Evolutionary conservation across 805 yeast genomes (phyloP), one percentile per base, ranked within the genome.

Genomic region (Komagataella ulmi): DNA sequence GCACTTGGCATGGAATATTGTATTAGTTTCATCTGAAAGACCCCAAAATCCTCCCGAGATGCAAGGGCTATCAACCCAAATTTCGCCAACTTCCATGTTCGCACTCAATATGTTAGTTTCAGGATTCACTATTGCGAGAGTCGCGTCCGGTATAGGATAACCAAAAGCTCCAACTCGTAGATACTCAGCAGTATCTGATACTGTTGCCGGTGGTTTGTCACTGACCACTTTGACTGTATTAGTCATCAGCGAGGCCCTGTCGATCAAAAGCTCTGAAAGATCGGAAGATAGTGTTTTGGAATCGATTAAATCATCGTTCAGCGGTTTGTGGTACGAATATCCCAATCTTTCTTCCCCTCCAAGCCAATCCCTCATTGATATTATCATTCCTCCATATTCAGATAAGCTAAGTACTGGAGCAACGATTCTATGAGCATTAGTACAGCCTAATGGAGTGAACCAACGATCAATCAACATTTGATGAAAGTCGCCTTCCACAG

Each of bases 21-120:
- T 75, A 53, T 79, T 81, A 0, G 95, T 85, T 47, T 85, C 88
- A 50, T 69, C 79, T 23, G 67, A 81, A 17, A 77, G 64, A 1
- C 81, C 90, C 83, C 89, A 88, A 61, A 85, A 87, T 0, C 96
- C 96, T 14, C 96, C 97, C 2, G 95, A 83, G 6, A 93, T 67
- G 44, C 95, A 85, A 1, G 91, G 91, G 46, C 95, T 84, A 59
- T 90, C 97, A n/a, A 93, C 86, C 98, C 98, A 93, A 40, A 93
- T 83, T 65, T 93, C 99, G 24, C 99, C 99, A 14, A 93, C 87
- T 55, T 85, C 88, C 60, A 86, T 78, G 49, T 76, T 83, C 2
- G 81, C 80, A 3, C 88, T 85, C 17, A 93, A 68, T 2, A 82
- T 71, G 44, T 83, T 76, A 53, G 91, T 88, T 54, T 93, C 98